phyloP scores from a whole-genome alignment of 306 rosid species.

The Quercus bicolor region DNA sequence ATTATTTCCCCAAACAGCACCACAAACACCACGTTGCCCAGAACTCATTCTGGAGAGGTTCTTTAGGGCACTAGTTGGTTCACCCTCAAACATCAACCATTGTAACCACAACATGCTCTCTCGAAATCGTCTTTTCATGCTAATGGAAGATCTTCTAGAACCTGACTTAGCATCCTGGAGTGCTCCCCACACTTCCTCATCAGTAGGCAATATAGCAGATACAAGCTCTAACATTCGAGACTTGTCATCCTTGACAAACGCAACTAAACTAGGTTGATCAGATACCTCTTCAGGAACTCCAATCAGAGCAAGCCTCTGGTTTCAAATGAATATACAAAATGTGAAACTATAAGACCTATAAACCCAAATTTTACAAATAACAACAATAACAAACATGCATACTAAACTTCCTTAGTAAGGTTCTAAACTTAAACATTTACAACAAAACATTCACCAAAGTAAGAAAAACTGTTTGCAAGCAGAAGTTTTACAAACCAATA shows the following conservation, averaged over 20 bases:
- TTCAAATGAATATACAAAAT: slow-evolving; percentile 10
- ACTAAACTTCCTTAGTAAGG: not conserved
- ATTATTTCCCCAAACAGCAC: slow-evolving; percentile 82
- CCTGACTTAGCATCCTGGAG: slow-evolving; percentile 37
- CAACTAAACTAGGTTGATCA: slow-evolving; percentile 56
- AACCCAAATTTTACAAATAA: not conserved
- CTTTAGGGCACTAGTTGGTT: slow-evolving; percentile 46
- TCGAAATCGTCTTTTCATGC: slow-evolving; percentile 40
- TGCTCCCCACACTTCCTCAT: slow-evolving; percentile 55
- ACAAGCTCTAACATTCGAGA: slow-evolving; percentile 52
- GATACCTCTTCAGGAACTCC: slow-evolving; percentile 70
- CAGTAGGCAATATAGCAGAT: slow-evolving; percentile 56
- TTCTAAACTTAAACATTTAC: not conserved
- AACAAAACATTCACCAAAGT: not conserved
- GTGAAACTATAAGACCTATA: slow-evolving; percentile 12
- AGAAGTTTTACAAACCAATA: no score
- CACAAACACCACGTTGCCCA: slow-evolving; percentile 91
- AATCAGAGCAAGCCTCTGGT: slow-evolving; percentile 65
- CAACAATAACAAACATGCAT: not conserved
- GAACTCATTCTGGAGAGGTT: slow-evolving; percentile 54
- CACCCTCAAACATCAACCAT: slow-evolving; percentile 96
- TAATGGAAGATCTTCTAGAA: slow-evolving; percentile 21
- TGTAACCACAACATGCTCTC: slow-evolving; percentile 81
- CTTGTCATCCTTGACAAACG: slow-evolving; percentile 48
- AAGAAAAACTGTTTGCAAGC: not conserved